Conservation (phyloP, 1,139 yeast species). For the Diutina pseudorugosa region DNA sequence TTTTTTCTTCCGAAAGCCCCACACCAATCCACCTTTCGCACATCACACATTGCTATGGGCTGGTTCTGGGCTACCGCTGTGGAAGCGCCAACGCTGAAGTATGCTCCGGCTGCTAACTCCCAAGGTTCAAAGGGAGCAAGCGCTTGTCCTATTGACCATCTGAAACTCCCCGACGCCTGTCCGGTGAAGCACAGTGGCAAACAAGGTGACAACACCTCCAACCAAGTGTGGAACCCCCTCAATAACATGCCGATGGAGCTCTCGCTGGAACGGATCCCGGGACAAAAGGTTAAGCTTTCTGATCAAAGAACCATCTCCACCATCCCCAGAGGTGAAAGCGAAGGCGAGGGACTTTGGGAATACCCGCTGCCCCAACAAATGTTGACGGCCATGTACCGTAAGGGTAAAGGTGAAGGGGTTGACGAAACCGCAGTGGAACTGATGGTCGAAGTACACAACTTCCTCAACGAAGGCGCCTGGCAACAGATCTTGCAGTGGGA, state of each 20-base stretch:
- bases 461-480: conserved; percentile 97
- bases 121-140: conserved; percentile 8
- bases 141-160: conserved; percentile 30
- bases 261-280: conserved; percentile 59
- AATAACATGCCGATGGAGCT: conserved; percentile 81
- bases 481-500: conserved; percentile 91
- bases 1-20: background rate
- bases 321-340: conserved; percentile 73
- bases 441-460: conserved; percentile 96
- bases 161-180: conserved; percentile 15
- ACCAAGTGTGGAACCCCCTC: conserved; percentile 48
- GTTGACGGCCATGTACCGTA: conserved; percentile 93
- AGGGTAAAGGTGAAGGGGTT: conserved; percentile 76
- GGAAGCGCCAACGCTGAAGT: background rate
- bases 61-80: conserved; percentile 62
- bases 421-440: conserved; percentile 94
- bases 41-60: conserved; percentile 41
- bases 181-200: conserved; percentile 10
- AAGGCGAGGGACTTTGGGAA: conserved; percentile 77
- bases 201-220: conserved; percentile 4
- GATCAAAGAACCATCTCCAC: conserved; percentile 75
- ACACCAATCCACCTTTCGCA: too few relatives aligned
- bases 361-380: conserved; percentile 98
- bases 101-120: background rate
- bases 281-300: conserved; percentile 67